Base-by-base conservation (phyloP, 2,329 filamentous ascomycete species). In the Ophiostoma ips region DNA sequence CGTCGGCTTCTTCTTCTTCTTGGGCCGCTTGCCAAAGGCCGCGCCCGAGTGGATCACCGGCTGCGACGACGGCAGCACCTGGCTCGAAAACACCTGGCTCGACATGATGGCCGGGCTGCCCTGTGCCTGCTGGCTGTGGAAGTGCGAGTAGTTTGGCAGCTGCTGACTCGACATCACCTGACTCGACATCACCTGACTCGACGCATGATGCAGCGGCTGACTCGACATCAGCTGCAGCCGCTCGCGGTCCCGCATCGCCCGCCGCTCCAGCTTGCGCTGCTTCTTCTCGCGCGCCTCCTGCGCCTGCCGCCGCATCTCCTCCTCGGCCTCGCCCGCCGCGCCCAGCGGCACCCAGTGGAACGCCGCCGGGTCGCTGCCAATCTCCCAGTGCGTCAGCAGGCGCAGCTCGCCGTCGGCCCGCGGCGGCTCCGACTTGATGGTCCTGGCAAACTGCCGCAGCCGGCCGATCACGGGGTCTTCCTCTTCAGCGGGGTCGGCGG, bases 1-100 rank as follows among this genome's bases (percentile, higher is more conserved):
- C 60, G 69, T 70, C 15, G 55, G 52, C 58, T 71, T 72, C 61
- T 71, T 71, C 49, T 61, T 64, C 54, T 71, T 72, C 49, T 61
- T 65, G 52, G 57, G 50, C 34, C 58, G 43, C 50, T 71, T 62
- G 2, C 18, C 49, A 15, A 48, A 48, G 2, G 36, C n/a, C 3
- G 41, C 35, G 10, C 46, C 49, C 7, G 12, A 40, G 18, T 37
- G 49, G n/a, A 53, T 51, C 4, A 24, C 33, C 4, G 47, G 46
- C 40, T 55, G 55, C 38, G 53, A 52, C 47, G 52, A 55, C 33
- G 44, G 31, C 37, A 53, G 35, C 15, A 50, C 19, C 19, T 53
- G 55, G 48, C 51, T 56, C 35, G 50, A 52, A 16, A 46, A 49
- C 6, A 47, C n/a, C 13, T 53, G 49, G 46, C 46, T 53, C 34